Percentiles rank a stretch among this genome's conserved stretches.
phyloP scores from a whole-genome alignment of 176 grass and related monocot species.

The Aegilops tauschii region DNA sequence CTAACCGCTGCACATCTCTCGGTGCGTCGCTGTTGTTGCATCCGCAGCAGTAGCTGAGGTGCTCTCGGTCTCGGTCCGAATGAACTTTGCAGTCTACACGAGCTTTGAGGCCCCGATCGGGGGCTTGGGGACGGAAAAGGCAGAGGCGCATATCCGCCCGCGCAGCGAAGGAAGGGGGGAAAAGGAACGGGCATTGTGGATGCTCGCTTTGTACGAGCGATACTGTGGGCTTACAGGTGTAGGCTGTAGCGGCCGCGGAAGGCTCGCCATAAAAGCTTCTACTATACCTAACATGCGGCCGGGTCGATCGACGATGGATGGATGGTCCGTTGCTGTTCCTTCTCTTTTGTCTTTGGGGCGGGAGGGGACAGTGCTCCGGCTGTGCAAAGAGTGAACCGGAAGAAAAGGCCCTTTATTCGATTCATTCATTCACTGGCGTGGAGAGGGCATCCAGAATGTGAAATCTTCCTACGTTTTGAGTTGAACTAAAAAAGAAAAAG shows the following conservation, averaged over 20 bases:
- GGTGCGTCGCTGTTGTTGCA: background rate
- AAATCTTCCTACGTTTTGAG: too few species aligned
- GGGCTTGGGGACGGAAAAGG: background rate
- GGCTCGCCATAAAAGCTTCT: constrained; percentile 6
- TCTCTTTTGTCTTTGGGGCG: background rate
- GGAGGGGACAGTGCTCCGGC: background rate
- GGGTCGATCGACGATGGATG: background rate
- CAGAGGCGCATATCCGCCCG: background rate
- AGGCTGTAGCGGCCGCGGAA: background rate
- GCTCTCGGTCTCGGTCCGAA: background rate
- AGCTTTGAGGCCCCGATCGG: background rate
- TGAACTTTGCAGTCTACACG: background rate
- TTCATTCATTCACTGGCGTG: background rate
- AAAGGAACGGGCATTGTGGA: background rate
- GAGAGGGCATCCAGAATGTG: background rate
- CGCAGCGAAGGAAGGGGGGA: background rate
- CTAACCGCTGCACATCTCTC: background rate
- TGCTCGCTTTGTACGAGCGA: constrained; percentile 10
- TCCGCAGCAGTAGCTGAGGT: background rate
- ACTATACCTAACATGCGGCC: background rate
- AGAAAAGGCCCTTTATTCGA: background rate
- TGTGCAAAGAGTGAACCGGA: background rate
- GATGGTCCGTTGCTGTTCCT: background rate
- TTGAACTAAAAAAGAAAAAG: too few species aligned
- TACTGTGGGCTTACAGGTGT: constrained; percentile 26